These are phyloP conservation scores for Porphyrellus cyaneotinctus DNA, from an alignment of 768 basidiomycete species.

Conservation along the genomic window DNA sequence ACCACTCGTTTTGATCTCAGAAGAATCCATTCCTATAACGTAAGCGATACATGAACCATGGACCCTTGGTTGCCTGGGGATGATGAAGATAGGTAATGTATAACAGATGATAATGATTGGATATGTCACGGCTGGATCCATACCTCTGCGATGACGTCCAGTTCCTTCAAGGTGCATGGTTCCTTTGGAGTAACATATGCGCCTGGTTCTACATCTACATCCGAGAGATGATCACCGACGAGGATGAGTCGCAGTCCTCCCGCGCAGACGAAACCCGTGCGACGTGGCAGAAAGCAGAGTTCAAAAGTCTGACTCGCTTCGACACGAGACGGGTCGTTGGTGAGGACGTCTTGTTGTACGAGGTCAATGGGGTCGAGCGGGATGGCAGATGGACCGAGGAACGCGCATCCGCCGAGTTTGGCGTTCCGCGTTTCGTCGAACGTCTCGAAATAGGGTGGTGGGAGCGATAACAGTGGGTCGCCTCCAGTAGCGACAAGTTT, in stretches of 20 bases:
- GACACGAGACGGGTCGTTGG: slow-evolving; percentile 24
- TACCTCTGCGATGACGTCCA: slow-evolving; percentile 67
- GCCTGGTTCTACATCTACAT: slow-evolving; percentile 30
- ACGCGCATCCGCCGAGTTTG: slow-evolving; percentile 34
- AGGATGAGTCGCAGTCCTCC: slow-evolving; percentile 73
- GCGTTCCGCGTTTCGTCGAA: slow-evolving; percentile 33
- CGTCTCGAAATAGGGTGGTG: slow-evolving; percentile 46
- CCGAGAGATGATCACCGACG: slow-evolving; percentile 49
- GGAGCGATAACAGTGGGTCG: slow-evolving; percentile 29
- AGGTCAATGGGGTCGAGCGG: slow-evolving; percentile 44
- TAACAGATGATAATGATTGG: not conserved
- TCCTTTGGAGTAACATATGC: slow-evolving; percentile 29
- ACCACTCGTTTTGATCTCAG: too few species aligned
- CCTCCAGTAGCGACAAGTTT: not conserved
- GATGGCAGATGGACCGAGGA: slow-evolving; percentile 51
- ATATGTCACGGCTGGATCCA: slow-evolving; percentile 48
- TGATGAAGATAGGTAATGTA: slow-evolving; percentile 1
- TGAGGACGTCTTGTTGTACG: slow-evolving; percentile 3
- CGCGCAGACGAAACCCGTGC: slow-evolving; percentile 55
- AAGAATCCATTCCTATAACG: too few species aligned
- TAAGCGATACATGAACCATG: too few species aligned
- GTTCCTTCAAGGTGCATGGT: slow-evolving; percentile 59
- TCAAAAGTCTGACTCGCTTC: slow-evolving; percentile 55
- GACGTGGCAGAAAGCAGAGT: slow-evolving; percentile 55
- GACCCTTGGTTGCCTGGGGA: not conserved